These are phyloP conservation scores for Codiaeum variegatum DNA, from an alignment of 441 rosid genomes.

Conservation along the genomic window DNA sequence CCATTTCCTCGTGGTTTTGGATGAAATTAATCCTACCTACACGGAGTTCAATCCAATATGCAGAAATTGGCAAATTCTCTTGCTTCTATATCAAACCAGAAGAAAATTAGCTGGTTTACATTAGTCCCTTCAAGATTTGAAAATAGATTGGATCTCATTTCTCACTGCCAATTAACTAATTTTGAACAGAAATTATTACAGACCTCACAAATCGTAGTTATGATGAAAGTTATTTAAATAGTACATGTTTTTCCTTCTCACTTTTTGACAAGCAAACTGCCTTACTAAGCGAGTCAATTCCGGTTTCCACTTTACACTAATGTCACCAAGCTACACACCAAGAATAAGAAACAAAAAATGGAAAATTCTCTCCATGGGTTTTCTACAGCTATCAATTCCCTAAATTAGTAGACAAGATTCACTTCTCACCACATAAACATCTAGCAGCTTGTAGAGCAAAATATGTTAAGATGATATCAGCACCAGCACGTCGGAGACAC, in stretches of 20 bases:
- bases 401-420: slow-evolving; percentile 14
- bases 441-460: slow-evolving; percentile 93
- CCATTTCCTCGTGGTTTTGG: too few relatives aligned
- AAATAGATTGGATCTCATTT: too few relatives aligned
- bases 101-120: too few relatives aligned
- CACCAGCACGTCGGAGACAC: slow-evolving; percentile 92
- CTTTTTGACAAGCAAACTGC: background rate
- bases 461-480: slow-evolving; percentile 83
- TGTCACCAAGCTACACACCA: background rate
- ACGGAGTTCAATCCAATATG: too few relatives aligned
- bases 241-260: background rate
- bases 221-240: too few relatives aligned
- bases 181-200: too few relatives aligned
- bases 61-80: too few relatives aligned
- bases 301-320: background rate
- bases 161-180: too few relatives aligned
- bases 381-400: background rate
- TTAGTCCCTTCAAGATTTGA: too few relatives aligned
- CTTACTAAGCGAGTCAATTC: background rate
- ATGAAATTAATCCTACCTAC: too few relatives aligned
- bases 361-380: background rate
- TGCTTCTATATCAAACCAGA: too few relatives aligned
- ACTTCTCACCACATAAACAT: slow-evolving; percentile 70
- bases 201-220: too few relatives aligned
- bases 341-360: background rate